Evolutionary conservation across 1,139 yeast genomes (phyloP).

Genomic region (Blastobotrys serpentis): DNA sequence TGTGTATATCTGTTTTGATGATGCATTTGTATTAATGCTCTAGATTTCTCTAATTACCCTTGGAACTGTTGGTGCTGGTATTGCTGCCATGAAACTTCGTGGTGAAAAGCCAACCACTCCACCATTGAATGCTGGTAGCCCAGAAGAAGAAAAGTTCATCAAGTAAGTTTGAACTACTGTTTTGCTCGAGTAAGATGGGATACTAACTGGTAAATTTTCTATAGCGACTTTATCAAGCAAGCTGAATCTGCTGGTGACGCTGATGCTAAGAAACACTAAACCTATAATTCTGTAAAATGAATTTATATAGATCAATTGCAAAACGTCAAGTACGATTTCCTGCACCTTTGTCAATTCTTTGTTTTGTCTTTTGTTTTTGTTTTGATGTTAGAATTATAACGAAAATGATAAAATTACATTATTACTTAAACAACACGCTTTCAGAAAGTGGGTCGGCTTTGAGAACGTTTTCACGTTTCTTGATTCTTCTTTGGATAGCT

Average conservation of each 20-base stretch:
- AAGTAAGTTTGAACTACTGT: constrained; percentile 37
- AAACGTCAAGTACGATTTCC: too few relatives aligned
- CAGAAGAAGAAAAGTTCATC: constrained; percentile 87
- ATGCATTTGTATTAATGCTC: constrained; percentile 12
- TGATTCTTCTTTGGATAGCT: constrained; percentile 71
- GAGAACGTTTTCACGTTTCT: constrained; percentile 71
- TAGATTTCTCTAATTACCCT: constrained; percentile 38
- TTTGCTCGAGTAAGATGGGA: neutral
- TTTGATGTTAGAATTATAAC: too few relatives aligned
- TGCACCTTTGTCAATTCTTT: too few relatives aligned
- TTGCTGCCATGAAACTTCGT: constrained; percentile 33
- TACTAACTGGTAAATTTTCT: constrained; percentile 1
- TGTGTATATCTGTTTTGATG: constrained; percentile 11
- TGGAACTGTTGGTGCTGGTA: constrained; percentile 31
- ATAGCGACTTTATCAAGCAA: constrained; percentile 43
- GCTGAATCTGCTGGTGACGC: constrained; percentile 33
- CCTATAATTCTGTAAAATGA: neutral
- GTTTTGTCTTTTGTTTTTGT: too few relatives aligned
- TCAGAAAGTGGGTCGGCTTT: constrained; percentile 83
- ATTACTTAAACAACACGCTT: constrained; percentile 58
- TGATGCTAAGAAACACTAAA: constrained; percentile 14
- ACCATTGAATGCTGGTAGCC: constrained; percentile 69
- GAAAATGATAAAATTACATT: neutral
- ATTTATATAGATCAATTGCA: constrained; percentile 3
- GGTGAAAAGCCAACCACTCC: constrained; percentile 54